These are phyloP conservation scores for Fusarium drepaniforme DNA, from an alignment of 2,329 filamentous ascomycete genomes.

Conservation along the genomic window DNA sequence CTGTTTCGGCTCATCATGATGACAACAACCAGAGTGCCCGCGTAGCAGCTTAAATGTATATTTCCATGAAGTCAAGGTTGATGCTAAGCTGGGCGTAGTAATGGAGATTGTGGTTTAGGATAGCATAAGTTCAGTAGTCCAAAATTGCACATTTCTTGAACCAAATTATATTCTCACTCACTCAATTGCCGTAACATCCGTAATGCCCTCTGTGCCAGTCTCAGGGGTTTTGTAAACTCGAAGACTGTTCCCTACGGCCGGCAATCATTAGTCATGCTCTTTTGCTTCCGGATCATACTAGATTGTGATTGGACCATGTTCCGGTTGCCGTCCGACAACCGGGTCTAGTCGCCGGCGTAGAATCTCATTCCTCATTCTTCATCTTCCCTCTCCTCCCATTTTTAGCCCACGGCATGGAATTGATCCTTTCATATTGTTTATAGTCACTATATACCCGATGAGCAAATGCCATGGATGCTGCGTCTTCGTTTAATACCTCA, in stretches of 20 bases:
- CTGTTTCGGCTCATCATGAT: not conserved
- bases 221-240: not conserved
- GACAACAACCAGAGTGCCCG: not conserved
- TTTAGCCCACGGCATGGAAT: not conserved
- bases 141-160: not conserved
- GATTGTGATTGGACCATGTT: not conserved
- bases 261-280: not conserved
- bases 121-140: not conserved
- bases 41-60: not conserved
- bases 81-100: not conserved
- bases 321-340: not conserved
- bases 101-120: not conserved
- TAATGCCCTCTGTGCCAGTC: not conserved
- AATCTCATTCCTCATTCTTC: not conserved
- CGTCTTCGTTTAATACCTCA: not conserved
- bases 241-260: not conserved
- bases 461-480: not conserved
- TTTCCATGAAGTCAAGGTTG: not conserved
- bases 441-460: not conserved
- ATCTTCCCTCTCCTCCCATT: not conserved
- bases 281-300: not conserved
- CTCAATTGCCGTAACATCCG: not conserved
- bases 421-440: not conserved
- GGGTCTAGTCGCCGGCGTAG: not conserved
- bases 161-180: not conserved